Base-by-base conservation (phyloP, 768 basidiomycete species). In the Tulasnella sp. region DNA sequence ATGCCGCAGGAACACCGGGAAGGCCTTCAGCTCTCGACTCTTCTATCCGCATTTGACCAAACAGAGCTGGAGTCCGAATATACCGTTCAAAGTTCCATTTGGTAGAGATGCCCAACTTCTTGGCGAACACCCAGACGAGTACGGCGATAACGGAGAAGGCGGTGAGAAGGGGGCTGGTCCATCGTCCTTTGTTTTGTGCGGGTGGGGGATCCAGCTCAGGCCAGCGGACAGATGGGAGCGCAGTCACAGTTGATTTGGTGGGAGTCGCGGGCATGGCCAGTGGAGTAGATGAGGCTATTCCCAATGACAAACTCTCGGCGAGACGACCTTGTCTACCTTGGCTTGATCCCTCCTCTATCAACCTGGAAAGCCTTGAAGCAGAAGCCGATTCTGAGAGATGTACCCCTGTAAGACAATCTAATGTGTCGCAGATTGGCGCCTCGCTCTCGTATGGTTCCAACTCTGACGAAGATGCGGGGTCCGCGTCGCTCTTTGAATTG, bases 391-490 rank as follows among this genome's bases (percentile, higher is more conserved):
- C 40, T 22, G 54, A 49, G n/a, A 22, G 32, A 35, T 55, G 54
- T 24, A 53, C 45, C 8, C 61, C 58, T 35, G 60, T 47, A 16
- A 58, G 50, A 37, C 57, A 60, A 16, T 53, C 51, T 34, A 54
- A 24, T 19, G 55, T 45, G 39, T 50, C 25, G 51, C 55, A 43
- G 22, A 54, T 37, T 28, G 10, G 2, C 34, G 16, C 16, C 34
- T 6, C 37, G 31, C 19, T 33, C 0, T 8, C 34, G n/a, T 27
- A 28, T 22, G 32, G 43, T 16, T 2, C 34, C 53, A 15, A 39
- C 39, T n/a, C 25, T 37, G 16, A 39, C 43, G 35, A 25, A 37
- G 32, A 48, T 10, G 16, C 27, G 46, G n/a, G 22, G 44, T 7
- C 13, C 1, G 27, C 25, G 25, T 7, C n/a, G 27, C 7, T 49